Base-by-base conservation (phyloP, 2,329 filamentous ascomycete species). In the Verruconis gallopava region DNA sequence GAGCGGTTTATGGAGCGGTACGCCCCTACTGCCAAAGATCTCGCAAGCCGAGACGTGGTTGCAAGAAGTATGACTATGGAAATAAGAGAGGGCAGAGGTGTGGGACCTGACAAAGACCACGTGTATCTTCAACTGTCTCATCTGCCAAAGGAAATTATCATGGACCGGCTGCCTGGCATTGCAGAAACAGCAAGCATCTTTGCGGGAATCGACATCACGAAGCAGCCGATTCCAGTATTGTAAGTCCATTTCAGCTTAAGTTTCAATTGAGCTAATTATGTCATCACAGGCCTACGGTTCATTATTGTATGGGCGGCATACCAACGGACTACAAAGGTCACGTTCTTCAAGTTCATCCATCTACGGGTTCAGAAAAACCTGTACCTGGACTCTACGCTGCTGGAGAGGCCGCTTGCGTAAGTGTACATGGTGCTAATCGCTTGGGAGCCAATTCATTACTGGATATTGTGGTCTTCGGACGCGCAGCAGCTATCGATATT, bases 1-100 rank as follows among this genome's bases (percentile, higher is more conserved):
- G 66, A 70, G 46, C 57, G 64, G 17, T 70, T 70, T 45, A 69
- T 70, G 67, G 63, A 69, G 46, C 57, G 65, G n/a, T 70, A 70
- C 42, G 66, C 67, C 2, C 67, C 67, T 3, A 68, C 65, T 13
- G 66, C 67, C 0, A 68, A 68, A 47, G 66, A 69, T 45, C 58
- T 70, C 5, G 66, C 67, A 19, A 66, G 62, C 2, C 53, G 66
- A 46, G 66, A 70, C 35, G 66, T 69, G 2, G 66, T 69, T 1
- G 62, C 60, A 2, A 54, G 66, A 37, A 62, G 57, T 5, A 69
- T 69, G 66, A 68, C 65, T 40, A 61, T 68, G 41, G 66, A 70
- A 43, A 69, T 69, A 21, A 55, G 62, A 6, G 56, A 67, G 48
- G 66, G 65, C 3, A 54, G 66, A 30, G 66, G 66, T 5, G 61